Evolutionary conservation across 441 rosid species (phyloP).

Genomic region (Raphanus hybrid): DNA sequence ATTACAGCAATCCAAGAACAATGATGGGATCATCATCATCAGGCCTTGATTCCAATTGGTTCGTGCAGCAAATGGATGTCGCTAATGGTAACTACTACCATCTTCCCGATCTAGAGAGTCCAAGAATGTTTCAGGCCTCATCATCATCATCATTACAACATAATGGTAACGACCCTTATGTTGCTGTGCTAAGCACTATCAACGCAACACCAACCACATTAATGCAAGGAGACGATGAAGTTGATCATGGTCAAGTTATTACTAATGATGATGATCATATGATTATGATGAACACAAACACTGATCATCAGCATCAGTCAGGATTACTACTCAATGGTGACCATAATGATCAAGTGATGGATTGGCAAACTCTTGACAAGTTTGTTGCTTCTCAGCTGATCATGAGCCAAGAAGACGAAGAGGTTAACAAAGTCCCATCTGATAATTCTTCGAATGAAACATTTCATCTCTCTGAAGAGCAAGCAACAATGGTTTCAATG

Average conservation of each 20-base stretch:
- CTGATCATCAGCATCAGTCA: slow-evolving; percentile 1
- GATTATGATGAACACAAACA: slow-evolving; percentile 46
- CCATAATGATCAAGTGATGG: slow-evolving; percentile 65
- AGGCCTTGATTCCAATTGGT: slow-evolving; percentile 49
- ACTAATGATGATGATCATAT: slow-evolving; percentile 41
- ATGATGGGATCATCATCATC: slow-evolving; percentile 73
- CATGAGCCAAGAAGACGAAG: slow-evolving; percentile 63
- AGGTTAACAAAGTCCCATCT: slow-evolving; percentile 40
- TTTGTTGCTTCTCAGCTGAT: slow-evolving; percentile 89
- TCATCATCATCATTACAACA: slow-evolving; percentile 57
- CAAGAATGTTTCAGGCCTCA: slow-evolving; percentile 49
- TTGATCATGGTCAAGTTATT: slow-evolving; percentile 37
- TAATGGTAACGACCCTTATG: slow-evolving; percentile 46
- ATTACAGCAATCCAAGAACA: slow-evolving; percentile 62
- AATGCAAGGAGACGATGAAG: slow-evolving; percentile 35
- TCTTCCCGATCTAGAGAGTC: slow-evolving; percentile 81
- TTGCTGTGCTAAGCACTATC: slow-evolving; percentile 37
- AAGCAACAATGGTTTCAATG: slow-evolving; percentile 37
- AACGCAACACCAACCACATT: slow-evolving; percentile 31
- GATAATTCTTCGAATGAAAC: slow-evolving; percentile 39
- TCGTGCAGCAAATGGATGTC: slow-evolving; percentile 36
- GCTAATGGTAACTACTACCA: slow-evolving; percentile 56
- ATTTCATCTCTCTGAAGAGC: slow-evolving; percentile 39
- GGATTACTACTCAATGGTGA: slow-evolving; percentile 24
- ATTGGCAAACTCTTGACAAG: slow-evolving; percentile 93